A percentile compares a stretch with the other conserved stretches of the same genome.
Evolutionary conservation across 2,329 filamentous ascomycete species (phyloP).

Genomic region (Diaporthe amygdali): DNA sequence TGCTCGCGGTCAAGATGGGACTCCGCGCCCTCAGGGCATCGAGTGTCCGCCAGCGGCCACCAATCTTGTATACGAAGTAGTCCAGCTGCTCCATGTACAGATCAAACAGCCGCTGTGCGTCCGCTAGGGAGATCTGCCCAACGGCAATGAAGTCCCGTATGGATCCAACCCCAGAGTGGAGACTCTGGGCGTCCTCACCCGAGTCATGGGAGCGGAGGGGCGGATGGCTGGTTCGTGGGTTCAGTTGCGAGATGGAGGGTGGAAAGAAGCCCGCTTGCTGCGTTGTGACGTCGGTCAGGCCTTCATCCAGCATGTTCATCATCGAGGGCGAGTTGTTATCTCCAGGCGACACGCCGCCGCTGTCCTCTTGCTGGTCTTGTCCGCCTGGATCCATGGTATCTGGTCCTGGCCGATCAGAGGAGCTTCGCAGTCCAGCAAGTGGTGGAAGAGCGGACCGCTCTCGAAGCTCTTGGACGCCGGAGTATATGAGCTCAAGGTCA

Average conservation of each 20-base stretch:
- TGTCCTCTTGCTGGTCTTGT: conserved; percentile 18
- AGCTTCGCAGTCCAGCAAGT: conserved; percentile 27
- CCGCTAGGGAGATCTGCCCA: conserved; percentile 48
- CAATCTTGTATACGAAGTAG: conserved; percentile 55
- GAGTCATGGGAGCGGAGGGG: conserved; percentile 2
- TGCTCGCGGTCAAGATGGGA: conserved; percentile 56
- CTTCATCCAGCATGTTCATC: conserved; percentile 36
- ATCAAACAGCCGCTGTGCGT: conserved; percentile 56
- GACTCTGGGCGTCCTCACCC: neutral
- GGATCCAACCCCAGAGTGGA: neutral
- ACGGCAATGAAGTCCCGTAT: conserved; percentile 40
- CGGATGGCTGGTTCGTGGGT: conserved; percentile 28
- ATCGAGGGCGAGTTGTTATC: conserved; percentile 31
- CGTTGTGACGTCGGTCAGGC: conserved; percentile 43
- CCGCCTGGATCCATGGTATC: conserved; percentile 2
- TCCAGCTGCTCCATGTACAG: conserved; percentile 57
- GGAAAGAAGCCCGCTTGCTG: conserved; percentile 27
- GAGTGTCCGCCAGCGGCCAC: conserved; percentile 54
- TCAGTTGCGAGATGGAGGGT: conserved; percentile 35
- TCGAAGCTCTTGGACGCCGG: conserved; percentile 28
- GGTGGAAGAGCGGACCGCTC: conserved; percentile 27
- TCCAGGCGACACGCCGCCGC: conserved; percentile 25
- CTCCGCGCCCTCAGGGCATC: conserved; percentile 59
- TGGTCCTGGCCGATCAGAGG: conserved; percentile 16
- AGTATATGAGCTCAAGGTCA: conserved; percentile 31